phyloP scores from a whole-genome alignment of 1,284 basidiomycete species.

The Ustilago hordei region DNA sequence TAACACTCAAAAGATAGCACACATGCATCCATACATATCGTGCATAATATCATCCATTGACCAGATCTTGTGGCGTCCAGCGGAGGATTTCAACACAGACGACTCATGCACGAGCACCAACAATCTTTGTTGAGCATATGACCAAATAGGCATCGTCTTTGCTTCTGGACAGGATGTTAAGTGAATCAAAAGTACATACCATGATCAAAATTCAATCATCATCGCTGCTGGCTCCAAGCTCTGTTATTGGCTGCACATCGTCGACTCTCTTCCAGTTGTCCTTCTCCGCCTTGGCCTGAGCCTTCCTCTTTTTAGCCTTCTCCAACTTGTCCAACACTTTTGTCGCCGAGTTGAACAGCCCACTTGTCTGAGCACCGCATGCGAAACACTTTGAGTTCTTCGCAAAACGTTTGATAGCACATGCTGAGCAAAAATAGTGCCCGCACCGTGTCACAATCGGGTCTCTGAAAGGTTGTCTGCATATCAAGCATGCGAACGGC shows the following conservation, averaged over 20 bases:
- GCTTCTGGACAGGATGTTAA: no score
- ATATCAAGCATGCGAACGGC: slow-evolving; percentile 96
- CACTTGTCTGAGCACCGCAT: slow-evolving; percentile 89
- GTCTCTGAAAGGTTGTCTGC: slow-evolving; percentile 92
- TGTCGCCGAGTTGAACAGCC: slow-evolving; percentile 91
- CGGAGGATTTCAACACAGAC: neutral
- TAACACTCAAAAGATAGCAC: slow-evolving; percentile 9
- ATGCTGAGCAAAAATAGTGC: slow-evolving; percentile 92
- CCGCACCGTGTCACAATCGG: slow-evolving; percentile 95
- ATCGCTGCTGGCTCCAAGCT: slow-evolving; percentile 27
- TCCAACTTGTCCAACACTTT: slow-evolving; percentile 81
- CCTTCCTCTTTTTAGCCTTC: slow-evolving; percentile 32
- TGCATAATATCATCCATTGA: neutral
- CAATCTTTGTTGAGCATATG: neutral
- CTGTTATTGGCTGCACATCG: slow-evolving; percentile 37
- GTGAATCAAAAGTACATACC: neutral
- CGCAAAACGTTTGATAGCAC: slow-evolving; percentile 90
- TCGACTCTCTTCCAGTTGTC: slow-evolving; percentile 14
- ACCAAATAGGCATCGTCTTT: neutral
- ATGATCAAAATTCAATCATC: slow-evolving; percentile 5
- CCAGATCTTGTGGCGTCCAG: neutral
- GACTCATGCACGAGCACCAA: neutral
- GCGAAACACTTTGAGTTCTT: slow-evolving; percentile 96
- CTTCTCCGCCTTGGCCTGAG: slow-evolving; percentile 35
- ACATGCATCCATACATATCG: neutral